phyloP scores from a whole-genome alignment of 176 grass and related monocot species.

The Ananas comosus region DNA sequence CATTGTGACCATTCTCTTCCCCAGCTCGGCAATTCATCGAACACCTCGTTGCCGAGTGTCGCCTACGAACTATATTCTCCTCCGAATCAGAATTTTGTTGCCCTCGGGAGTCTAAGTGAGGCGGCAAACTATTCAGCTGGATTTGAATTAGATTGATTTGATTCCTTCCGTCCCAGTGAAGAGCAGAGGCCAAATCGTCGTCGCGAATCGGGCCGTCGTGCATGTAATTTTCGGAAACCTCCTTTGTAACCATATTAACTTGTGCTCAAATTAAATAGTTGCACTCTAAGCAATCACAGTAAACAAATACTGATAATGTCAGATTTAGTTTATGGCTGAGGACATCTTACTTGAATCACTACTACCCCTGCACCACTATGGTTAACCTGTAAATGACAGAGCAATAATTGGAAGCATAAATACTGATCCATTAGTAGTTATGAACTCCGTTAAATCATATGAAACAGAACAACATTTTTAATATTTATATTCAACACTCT shows the following conservation, averaged over 20 bases:
- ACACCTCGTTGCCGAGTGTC: neutral
- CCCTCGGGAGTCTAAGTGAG: constrained; percentile 4
- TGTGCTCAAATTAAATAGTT: neutral
- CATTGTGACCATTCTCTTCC: constrained; percentile 9
- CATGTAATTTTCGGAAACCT: constrained; percentile 2
- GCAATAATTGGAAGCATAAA: no score
- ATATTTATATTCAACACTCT: no score
- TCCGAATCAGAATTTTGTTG: neutral
- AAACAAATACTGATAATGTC: neutral
- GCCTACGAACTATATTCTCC: neutral
- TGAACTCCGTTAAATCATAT: no score
- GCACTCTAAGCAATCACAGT: neutral
- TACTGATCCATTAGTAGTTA: no score
- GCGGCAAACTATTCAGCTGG: neutral
- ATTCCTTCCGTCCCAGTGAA: constrained; percentile 7
- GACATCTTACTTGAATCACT: neutral
- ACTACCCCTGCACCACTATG: neutral
- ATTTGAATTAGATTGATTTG: constrained; percentile 12
- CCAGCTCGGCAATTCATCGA: constrained; percentile 19
- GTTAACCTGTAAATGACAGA: no score
- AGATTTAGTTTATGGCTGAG: neutral
- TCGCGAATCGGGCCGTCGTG: constrained; percentile 1
- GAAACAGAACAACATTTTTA: no score
- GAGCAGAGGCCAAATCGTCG: neutral
- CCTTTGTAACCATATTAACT: neutral